phyloP scores from a whole-genome alignment of 495 filamentous ascomycete species.

The Gamarada debralockiae region DNA sequence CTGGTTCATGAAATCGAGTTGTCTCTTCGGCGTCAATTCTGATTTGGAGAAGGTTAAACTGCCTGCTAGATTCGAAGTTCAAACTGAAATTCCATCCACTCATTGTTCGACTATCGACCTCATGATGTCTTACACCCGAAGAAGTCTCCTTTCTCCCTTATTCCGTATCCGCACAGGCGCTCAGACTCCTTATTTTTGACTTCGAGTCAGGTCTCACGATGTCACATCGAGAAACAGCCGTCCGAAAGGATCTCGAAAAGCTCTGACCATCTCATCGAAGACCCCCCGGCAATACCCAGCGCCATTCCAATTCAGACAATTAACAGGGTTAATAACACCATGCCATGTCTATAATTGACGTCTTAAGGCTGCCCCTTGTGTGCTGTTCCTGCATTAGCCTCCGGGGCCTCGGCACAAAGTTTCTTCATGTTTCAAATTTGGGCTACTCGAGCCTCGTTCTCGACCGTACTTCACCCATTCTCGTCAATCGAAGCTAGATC shows the following conservation, averaged over 20 bases:
- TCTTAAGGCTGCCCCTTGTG: neutral
- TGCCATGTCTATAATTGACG: constrained; percentile 2
- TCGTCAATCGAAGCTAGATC: neutral
- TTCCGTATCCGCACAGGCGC: too few relatives aligned
- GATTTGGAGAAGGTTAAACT: neutral
- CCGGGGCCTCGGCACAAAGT: neutral
- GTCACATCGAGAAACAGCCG: constrained; percentile 6
- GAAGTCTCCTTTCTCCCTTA: neutral
- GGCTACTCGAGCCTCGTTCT: neutral
- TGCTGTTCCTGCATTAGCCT: constrained; percentile 9
- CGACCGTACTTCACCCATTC: neutral
- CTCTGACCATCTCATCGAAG: neutral
- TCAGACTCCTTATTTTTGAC: neutral
- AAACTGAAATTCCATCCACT: neutral
- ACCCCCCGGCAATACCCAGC: too few relatives aligned
- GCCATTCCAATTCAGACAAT: neutral
- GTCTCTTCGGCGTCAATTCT: neutral
- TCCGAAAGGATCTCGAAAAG: neutral
- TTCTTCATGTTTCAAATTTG: too few relatives aligned
- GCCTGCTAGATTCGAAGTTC: neutral
- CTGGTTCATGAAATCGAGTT: neutral
- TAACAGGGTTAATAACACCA: neutral
- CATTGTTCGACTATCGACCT: neutral
- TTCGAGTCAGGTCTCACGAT: neutral
- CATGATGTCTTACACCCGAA: neutral